Evolutionary conservation across 73 alveolate species (phyloP).

Genomic region (Stentor roeselii): DNA sequence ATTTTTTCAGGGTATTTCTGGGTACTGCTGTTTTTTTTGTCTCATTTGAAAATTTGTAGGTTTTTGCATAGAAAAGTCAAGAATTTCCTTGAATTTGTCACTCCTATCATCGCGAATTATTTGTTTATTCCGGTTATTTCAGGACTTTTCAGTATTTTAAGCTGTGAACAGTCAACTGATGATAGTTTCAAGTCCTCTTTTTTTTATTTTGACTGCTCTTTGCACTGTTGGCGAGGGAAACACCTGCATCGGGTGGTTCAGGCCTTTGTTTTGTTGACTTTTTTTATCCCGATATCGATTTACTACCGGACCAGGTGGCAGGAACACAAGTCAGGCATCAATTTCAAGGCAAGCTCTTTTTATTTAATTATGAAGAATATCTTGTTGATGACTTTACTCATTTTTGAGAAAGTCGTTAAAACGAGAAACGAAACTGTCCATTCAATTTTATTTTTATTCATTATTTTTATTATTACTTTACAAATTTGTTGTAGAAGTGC

Average conservation of each 20-base stretch:
- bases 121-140: neutral
- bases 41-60: neutral
- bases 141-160: neutral
- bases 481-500: neutral
- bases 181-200: neutral
- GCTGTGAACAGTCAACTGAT: neutral
- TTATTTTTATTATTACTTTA: no score
- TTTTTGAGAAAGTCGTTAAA: neutral
- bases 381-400: no score
- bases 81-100: neutral
- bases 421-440: neutral
- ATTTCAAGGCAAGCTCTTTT: neutral
- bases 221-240: neutral
- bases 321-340: neutral
- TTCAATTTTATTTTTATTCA: no score
- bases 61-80: neutral
- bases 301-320: neutral
- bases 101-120: neutral
- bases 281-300: neutral
- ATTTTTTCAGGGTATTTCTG: neutral
- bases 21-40: neutral
- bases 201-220: neutral
- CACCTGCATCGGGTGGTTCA: neutral
- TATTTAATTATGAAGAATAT: no score
- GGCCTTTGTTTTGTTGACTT: neutral